Evolutionary conservation across 495 filamentous ascomycete species (phyloP).

Genomic region (Xylaria flabelliformis): DNA sequence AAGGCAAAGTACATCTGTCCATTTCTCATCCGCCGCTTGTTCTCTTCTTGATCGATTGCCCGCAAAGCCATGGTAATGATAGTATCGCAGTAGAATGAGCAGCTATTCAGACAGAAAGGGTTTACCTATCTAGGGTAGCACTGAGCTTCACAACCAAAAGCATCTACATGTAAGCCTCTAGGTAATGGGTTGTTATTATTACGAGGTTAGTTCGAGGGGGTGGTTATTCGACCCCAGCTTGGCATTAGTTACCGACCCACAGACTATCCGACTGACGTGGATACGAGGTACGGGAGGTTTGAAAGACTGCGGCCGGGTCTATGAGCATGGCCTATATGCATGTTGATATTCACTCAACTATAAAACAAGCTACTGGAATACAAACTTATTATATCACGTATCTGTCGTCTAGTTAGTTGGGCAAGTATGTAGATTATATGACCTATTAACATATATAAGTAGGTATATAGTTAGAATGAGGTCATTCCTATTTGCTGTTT

Average conservation of each 20-base stretch:
- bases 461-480: neutral
- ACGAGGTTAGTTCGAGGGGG: neutral
- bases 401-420: neutral
- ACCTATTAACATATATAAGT: conserved; percentile 1
- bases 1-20: conserved; percentile 62
- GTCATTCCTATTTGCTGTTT: neutral
- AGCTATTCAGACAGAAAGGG: neutral
- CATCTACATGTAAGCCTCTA: neutral
- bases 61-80: conserved; percentile 24
- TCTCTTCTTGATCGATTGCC: conserved; percentile 39
- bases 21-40: conserved; percentile 54
- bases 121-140: neutral
- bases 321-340: neutral
- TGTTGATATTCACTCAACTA: neutral
- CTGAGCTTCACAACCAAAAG: neutral
- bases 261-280: neutral
- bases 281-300: neutral
- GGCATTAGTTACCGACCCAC: conserved; percentile 11
- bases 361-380: neutral
- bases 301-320: neutral
- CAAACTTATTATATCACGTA: neutral
- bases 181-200: neutral
- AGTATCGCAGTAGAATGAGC: neutral
- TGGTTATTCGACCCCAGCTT: neutral
- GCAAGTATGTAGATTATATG: conserved; percentile 5